Evolutionary conservation across 140 eudicot genomes (phyloP).

Genomic region (Stevia rebaudiana): DNA sequence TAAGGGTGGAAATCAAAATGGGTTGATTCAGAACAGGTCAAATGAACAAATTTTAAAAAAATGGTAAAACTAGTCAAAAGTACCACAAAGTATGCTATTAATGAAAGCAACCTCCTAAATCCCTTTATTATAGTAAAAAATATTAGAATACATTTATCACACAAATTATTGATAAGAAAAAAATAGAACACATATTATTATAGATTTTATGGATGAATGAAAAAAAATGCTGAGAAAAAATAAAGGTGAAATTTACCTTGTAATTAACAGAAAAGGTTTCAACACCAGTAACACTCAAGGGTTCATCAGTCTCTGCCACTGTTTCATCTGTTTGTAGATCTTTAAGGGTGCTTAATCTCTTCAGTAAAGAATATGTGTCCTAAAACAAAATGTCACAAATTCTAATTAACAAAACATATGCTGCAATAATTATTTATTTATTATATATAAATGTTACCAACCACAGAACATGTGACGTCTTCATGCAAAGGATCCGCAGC

Average conservation of each 20-base stretch:
- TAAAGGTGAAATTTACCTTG: constrained; percentile 49
- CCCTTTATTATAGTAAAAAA: neutral
- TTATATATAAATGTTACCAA: constrained; percentile 29
- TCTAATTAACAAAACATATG: constrained; percentile 5
- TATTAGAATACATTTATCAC: neutral
- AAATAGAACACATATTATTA: neutral
- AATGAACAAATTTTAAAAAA: neutral
- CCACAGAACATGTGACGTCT: constrained; percentile 91
- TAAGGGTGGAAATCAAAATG: too few species aligned
- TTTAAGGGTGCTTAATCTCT: constrained; percentile 67
- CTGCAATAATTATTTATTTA: neutral
- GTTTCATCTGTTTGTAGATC: constrained; percentile 63
- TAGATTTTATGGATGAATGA: neutral
- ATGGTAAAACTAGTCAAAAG: neutral
- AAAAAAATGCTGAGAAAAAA: neutral
- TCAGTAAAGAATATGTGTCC: constrained; percentile 77
- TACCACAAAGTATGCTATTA: neutral
- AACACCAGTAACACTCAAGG: constrained; percentile 78
- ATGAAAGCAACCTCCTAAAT: neutral
- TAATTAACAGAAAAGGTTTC: constrained; percentile 86
- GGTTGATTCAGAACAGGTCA: neutral
- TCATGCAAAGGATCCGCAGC: constrained; percentile 98
- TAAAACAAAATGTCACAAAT: constrained; percentile 23
- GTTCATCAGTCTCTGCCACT: constrained; percentile 51
- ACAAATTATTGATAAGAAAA: too few species aligned